These are phyloP conservation scores for Rhodofomes roseus DNA, from an alignment of 1,284 basidiomycete species.

Conservation along the genomic window DNA sequence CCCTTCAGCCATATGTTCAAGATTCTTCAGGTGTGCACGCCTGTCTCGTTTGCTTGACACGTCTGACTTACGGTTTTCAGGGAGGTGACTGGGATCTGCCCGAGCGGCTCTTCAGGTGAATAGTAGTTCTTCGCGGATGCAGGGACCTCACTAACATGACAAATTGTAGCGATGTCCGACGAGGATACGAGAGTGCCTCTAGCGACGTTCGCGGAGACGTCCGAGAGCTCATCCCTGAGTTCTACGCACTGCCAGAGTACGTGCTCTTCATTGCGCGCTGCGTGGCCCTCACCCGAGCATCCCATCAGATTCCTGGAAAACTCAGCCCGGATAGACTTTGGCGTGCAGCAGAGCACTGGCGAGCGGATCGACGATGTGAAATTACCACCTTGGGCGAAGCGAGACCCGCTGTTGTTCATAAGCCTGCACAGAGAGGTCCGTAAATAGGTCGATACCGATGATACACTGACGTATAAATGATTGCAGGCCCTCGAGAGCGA, in stretches of 20 bases:
- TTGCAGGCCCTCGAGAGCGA: slow-evolving; percentile 85
- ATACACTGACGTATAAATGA: not conserved
- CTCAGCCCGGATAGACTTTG: slow-evolving; percentile 76
- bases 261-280: slow-evolving; percentile 11
- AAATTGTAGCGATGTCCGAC: slow-evolving; percentile 56
- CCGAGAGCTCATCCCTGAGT: slow-evolving; percentile 91
- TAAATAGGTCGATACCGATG: not conserved
- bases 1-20: slow-evolving; percentile 94
- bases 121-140: not conserved
- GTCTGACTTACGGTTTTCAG: slow-evolving; percentile 24
- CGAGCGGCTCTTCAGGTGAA: slow-evolving; percentile 82
- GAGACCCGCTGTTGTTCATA: slow-evolving; percentile 84
- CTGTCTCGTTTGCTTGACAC: not conserved
- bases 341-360: slow-evolving; percentile 77
- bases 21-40: slow-evolving; percentile 60
- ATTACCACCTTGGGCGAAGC: slow-evolving; percentile 88
- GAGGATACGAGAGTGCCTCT: slow-evolving; percentile 85
- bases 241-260: slow-evolving; percentile 78
- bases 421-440: slow-evolving; percentile 73
- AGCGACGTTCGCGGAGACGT: slow-evolving; percentile 90
- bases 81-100: slow-evolving; percentile 97
- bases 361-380: slow-evolving; percentile 87
- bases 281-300: not conserved
- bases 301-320: slow-evolving; percentile 66
- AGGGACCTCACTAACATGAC: not conserved